These are phyloP conservation scores for Helminthosporium solani DNA, from an alignment of 2,329 filamentous ascomycete genomes.

Conservation along the genomic window DNA sequence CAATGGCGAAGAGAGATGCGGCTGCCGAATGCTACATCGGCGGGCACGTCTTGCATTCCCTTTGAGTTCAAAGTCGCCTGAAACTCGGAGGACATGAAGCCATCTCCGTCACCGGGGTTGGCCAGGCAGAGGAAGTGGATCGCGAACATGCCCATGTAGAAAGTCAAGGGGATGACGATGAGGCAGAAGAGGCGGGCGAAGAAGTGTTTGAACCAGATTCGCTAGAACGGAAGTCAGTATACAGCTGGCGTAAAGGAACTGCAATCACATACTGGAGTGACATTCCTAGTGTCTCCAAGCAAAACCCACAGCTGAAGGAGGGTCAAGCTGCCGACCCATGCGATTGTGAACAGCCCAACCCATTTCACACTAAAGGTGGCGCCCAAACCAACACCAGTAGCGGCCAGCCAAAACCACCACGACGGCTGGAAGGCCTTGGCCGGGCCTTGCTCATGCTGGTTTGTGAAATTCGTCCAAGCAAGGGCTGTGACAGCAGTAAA, in stretches of 20 bases:
- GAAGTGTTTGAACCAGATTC: constrained; percentile 90
- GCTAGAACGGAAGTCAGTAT: constrained; percentile 44
- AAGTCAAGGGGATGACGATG: constrained; percentile 80
- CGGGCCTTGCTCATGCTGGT: constrained; percentile 93
- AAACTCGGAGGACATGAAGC: constrained; percentile 99
- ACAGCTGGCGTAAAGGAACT: background rate
- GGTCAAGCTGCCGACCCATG: constrained; percentile 92
- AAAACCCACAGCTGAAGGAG: constrained; percentile 92
- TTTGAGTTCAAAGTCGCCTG: constrained; percentile 96
- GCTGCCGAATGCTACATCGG: constrained; percentile 87
- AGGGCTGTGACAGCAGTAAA: constrained; percentile 91
- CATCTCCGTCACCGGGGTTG: constrained; percentile 95
- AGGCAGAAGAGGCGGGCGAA: constrained; percentile 88
- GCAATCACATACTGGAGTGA: constrained; percentile 65
- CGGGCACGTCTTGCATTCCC: constrained; percentile 91
- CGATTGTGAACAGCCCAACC: constrained; percentile 98
- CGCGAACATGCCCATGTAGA: constrained; percentile 96
- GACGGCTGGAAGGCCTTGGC: constrained; percentile 80
- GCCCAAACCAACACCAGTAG: constrained; percentile 83
- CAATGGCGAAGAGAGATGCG: constrained; percentile 84
- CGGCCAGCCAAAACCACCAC: constrained; percentile 98
- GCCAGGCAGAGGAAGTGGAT: constrained; percentile 92
- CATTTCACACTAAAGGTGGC: constrained; percentile 96
- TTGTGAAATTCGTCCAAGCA: constrained; percentile 88
- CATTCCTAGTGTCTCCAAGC: constrained; percentile 82